Percentiles rank a stretch among this genome's conserved stretches.
Conservation (phyloP, 192 early-diverging fungal genomes). For the Coemansia sp. region DNA sequence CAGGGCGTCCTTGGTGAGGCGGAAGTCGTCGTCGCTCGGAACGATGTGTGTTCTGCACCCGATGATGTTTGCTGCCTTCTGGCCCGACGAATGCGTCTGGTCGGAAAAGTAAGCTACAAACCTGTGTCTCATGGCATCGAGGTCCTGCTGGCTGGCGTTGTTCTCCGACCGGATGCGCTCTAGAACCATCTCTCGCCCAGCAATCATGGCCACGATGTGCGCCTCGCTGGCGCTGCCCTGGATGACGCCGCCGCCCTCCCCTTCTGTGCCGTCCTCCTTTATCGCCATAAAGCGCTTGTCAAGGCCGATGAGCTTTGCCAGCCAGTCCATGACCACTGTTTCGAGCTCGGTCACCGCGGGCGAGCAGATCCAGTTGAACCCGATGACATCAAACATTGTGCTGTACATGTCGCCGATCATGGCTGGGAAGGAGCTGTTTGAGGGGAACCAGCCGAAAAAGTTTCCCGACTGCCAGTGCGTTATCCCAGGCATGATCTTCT, state of each 20-base stretch:
- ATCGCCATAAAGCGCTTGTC: slow-evolving; percentile 53
- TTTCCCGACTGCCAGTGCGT: slow-evolving; percentile 68
- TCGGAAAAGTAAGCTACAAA: slow-evolving; percentile 62
- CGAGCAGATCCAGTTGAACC: slow-evolving; percentile 57
- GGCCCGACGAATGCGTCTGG: slow-evolving; percentile 58
- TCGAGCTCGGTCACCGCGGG: slow-evolving; percentile 68
- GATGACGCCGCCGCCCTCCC: slow-evolving; percentile 62
- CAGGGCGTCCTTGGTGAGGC: slow-evolving; percentile 47
- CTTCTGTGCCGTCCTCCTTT: slow-evolving; percentile 43
- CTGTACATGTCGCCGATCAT: slow-evolving; percentile 65
- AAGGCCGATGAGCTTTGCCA: slow-evolving; percentile 59
- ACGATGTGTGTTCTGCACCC: slow-evolving; percentile 42
- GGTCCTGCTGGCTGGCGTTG: too few species aligned
- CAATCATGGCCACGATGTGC: too few species aligned
- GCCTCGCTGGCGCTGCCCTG: slow-evolving; percentile 62
- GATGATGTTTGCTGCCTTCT: slow-evolving; percentile 58
- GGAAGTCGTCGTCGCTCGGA: slow-evolving; percentile 34
- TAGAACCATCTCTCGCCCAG: too few species aligned
- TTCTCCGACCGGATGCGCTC: too few species aligned
- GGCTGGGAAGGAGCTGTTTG: slow-evolving; percentile 54
- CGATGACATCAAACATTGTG: slow-evolving; percentile 55
- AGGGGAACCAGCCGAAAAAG: slow-evolving; percentile 62
- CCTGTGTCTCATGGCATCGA: slow-evolving; percentile 16
- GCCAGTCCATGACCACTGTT: slow-evolving; percentile 61
- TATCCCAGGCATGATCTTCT: slow-evolving; percentile 64